Percentiles rank a stretch among this genome's conserved stretches.
Conservation (phyloP, 148 eudicot genomes). For the Pharnaceum exiguum region DNA sequence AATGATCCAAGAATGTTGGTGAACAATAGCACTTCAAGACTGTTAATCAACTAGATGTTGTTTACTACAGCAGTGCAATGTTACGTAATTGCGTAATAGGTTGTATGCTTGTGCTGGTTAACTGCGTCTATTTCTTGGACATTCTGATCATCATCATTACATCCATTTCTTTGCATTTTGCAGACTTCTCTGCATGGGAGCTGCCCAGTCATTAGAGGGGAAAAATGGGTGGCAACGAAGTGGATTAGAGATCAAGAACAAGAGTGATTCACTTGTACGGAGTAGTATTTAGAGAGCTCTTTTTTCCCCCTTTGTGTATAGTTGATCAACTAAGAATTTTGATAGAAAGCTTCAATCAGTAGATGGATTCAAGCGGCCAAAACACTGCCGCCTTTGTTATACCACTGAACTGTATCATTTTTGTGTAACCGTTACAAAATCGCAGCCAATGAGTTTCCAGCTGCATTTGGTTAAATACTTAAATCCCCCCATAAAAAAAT, state of each 20-base stretch:
- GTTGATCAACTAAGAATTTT: conserved; percentile 9
- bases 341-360: neutral
- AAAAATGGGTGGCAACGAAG: conserved; percentile 92
- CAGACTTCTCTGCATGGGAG: conserved; percentile 88
- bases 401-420: no score
- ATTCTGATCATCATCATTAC: neutral
- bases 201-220: conserved; percentile 73
- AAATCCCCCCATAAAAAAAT: no score
- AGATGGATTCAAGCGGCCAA: conserved; percentile 7
- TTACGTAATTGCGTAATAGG: no score
- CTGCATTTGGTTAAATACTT: no score
- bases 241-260: conserved; percentile 66
- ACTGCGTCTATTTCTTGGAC: neutral
- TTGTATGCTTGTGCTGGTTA: neutral
- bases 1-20: no score
- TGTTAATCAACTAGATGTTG: no score
- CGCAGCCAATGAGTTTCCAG: no score
- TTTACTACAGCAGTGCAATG: no score
- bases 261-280: conserved; percentile 18
- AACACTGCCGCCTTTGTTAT: conserved; percentile 9
- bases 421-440: no score
- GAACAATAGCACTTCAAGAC: no score
- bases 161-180: neutral
- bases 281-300: neutral
- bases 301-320: conserved; percentile 6